A percentile compares a stretch with the other conserved stretches of the same genome.
Conservation (phyloP, 2,329 filamentous ascomycete species). For the Verticillium klebahnii region DNA sequence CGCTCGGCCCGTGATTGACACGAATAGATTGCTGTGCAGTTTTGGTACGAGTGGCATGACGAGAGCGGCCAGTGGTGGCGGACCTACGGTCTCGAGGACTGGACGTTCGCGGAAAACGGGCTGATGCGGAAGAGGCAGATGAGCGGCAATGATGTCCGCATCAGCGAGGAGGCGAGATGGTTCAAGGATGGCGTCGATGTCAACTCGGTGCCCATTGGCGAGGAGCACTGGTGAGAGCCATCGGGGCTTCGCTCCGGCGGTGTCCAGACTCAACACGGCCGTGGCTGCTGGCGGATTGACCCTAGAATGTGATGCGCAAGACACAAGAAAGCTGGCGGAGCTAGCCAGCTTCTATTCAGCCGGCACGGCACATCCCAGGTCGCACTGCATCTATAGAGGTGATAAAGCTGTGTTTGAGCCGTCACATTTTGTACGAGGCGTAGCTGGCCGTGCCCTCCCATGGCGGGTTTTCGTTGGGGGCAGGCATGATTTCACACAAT, state of each 20-base stretch:
- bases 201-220: conserved; percentile 59
- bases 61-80: conserved; percentile 71
- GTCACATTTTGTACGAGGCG: too few species aligned
- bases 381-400: too few species aligned
- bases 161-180: conserved; percentile 60
- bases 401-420: too few species aligned
- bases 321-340: too few species aligned
- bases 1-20: not conserved
- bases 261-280: too few species aligned
- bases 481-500: too few species aligned
- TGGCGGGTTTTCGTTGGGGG: too few species aligned
- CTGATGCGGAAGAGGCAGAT: conserved; percentile 71
- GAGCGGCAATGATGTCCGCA: conserved; percentile 69
- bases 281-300: too few species aligned
- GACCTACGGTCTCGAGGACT: conserved; percentile 81
- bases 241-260: not conserved
- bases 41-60: conserved; percentile 84
- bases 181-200: conserved; percentile 67
- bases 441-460: too few species aligned
- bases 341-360: too few species aligned
- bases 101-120: conserved; percentile 68
- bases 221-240: conserved; percentile 58
- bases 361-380: too few species aligned
- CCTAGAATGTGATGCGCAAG: too few species aligned
- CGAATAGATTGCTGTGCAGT: conserved; percentile 73